Base-by-base conservation (phyloP, 805 yeast genomes). In the Teunomyces panamensis region DNA sequence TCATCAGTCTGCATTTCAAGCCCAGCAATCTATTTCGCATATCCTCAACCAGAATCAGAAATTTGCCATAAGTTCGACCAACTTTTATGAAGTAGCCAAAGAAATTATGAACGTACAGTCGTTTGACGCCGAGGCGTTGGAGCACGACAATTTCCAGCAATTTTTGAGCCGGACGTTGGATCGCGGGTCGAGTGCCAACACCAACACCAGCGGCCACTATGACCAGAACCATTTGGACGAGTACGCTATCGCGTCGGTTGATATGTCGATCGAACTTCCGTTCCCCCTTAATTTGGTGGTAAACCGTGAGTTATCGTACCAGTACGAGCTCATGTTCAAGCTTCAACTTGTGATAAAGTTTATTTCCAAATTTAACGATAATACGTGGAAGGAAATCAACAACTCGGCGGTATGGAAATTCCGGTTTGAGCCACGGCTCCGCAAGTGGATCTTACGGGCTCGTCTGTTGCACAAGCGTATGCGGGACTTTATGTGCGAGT, bases 281-380 rank as follows among this genome's bases (percentile, higher is more conserved):
- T 94, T 89, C 60, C 99, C 99, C 0, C 66, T 89, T 43, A 89
- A 89, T 57, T 71, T 92, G 24, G 73, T 94, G 0, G 68, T 89
- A 0, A 81, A 87, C 13, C 79, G 83, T 46, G 85, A 89, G 11
- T 81, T 84, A 24, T 70, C 89, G 13, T 76, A 83, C 43, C 89
- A 94, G 52, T 89, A 85, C 59, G 96, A 92, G 62, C 70, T 89
- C 30, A 68, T 90, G 42, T 89, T 87, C 56, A 79, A 97, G 52
- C 83, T 87, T 53, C 69, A 87, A 33, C 64, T 84, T 35, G 75
- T 82, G 29, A 59, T 89, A n/a, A 83, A 83, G 51, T 81, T 80
- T 57, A 73, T 87, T 5, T 82, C 81, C 55, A 77, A 77, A 52
- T 67, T 77, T 11, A 70, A 87, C 48, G 85, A 81, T 48, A 74